Evolutionary conservation across 495 filamentous ascomycete genomes (phyloP), one percentile per base, ranked within the genome.

Genomic region (Podospora anserina): DNA sequence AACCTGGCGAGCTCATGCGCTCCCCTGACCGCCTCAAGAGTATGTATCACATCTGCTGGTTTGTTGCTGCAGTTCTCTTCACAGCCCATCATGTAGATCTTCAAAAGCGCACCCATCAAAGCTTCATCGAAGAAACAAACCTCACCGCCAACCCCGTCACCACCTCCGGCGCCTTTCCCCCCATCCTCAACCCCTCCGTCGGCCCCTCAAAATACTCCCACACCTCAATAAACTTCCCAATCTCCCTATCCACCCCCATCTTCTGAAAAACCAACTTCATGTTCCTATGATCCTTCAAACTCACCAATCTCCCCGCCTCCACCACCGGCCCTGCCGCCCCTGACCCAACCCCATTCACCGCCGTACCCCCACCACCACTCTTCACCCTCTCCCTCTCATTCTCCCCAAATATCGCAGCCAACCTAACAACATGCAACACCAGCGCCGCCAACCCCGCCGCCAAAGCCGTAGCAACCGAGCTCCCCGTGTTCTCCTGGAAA

Each of bases 381-480:
- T 49, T 49, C 15, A 16, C 39, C 39, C 0, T 11, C 15, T 49
- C 39, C 13, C 15, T 49, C 15, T 49, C 39, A 16, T 13, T 6
- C 15, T 49, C 39, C 7, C 39, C 15, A 49, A 49, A 11, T 2
- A 69, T 61, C 16, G 57, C 59, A 27, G 49, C 68, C 5, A 70
- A 32, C 20, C 65, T 26, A 23, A 67, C 66, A 62, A 61, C 64
- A 11, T 65, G 20, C 16, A 71, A 4, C n/a, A 71, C 62, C 4
- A 71, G 62, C 18, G 69, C 69, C 1, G 65, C 65, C 18, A 68
- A 66, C 3, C 69, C 69, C 5, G 69, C 66, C 15, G 66, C 69
- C 18, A 71, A 55, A 20, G 62, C 69, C 1, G 69, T 71, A 5
- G 69, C 69, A 7, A 71, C 66, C n/a, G 61, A 68, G 7, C 61